These are phyloP conservation scores for Chlorella vulgaris DNA, from an alignment of 139 green algal species.

Conservation along the genomic window DNA sequence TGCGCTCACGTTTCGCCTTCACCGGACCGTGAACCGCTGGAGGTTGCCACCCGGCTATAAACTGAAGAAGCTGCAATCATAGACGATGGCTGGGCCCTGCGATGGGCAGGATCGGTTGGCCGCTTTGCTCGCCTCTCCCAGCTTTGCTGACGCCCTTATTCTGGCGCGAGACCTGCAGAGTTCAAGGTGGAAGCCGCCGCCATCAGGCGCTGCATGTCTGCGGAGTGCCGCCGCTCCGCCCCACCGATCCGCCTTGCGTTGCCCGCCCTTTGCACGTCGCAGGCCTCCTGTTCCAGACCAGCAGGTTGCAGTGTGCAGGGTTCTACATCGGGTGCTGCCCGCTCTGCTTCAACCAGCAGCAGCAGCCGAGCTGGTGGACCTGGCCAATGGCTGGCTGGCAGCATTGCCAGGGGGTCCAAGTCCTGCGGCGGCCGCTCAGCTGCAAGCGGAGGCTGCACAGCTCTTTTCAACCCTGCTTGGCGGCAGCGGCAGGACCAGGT, in stretches of 20 bases:
- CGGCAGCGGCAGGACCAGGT: not conserved
- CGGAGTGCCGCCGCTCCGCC: not conserved
- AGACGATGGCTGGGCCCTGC: not conserved
- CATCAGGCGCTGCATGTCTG: not conserved
- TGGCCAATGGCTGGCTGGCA: constrained; percentile 3
- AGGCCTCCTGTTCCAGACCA: not conserved
- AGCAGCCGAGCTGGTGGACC: not conserved
- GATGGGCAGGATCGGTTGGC: not conserved
- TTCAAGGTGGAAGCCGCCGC: not conserved
- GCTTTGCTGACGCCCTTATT: not conserved
- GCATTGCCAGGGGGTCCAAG: not conserved
- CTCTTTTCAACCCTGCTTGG: not conserved
- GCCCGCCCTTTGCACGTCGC: too few species aligned
- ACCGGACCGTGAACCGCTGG: too few species aligned
- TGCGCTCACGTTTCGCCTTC: too few species aligned
- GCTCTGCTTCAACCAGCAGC: not conserved
- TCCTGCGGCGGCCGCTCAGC: not conserved
- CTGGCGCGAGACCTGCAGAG: not conserved
- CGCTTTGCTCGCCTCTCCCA: not conserved
- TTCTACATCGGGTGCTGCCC: not conserved
- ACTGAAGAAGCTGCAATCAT: not conserved
- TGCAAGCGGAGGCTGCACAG: constrained; percentile 12
- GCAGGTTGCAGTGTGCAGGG: constrained; percentile 2
- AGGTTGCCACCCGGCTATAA: too few species aligned
- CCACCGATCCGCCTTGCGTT: too few species aligned